Evolutionary conservation across 805 yeast genomes (phyloP), one percentile per base, ranked within the genome.

Genomic region (Pichia californica): DNA sequence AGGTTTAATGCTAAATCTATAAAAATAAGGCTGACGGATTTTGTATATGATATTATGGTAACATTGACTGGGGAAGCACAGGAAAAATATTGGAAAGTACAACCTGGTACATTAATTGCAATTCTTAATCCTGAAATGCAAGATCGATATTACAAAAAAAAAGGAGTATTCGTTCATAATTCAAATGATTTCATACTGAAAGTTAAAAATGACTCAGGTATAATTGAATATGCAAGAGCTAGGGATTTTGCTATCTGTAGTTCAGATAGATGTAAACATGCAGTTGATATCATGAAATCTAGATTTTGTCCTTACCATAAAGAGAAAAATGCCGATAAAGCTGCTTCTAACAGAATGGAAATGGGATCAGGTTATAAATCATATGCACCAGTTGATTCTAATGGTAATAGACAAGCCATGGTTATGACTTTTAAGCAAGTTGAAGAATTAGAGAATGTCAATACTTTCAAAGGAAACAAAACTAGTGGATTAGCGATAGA

Each of bases 161-260:
- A 8, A 18, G 42, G 13, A 27, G 39, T 2, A 19, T 29, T 16
- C 7, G 31, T 30, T 25, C 27, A 26, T n/a, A 31, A 29, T 14
- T 18, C 42, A 18, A 30, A 57, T 49, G 57, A 58, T 0, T 83
- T 87, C 56, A 77, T 74, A 20, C 58, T 88, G 18, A 66, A 73
- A 4, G 59, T 88, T 3, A 73, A 68, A 31, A 74, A 75, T 40
- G 69, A 67, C 21, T 63, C 63, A 25, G 70, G 76, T 27, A 64
- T 91, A 2, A 41, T 89, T 5, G 95, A 87, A 53, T 70, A 91
- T 42, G 99, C 95, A 0, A 68, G 71, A 29, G 69, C 88, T 18
- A 70, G 73, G 45, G 76, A 86, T 55, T 72, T 83, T 38, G 94
- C 85, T 0, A 67, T 67, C 43, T 91, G 99, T 59, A 75, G 69